Conservation (phyloP, 495 filamentous ascomycete species). For the Aspergillus kassunensis region DNA sequence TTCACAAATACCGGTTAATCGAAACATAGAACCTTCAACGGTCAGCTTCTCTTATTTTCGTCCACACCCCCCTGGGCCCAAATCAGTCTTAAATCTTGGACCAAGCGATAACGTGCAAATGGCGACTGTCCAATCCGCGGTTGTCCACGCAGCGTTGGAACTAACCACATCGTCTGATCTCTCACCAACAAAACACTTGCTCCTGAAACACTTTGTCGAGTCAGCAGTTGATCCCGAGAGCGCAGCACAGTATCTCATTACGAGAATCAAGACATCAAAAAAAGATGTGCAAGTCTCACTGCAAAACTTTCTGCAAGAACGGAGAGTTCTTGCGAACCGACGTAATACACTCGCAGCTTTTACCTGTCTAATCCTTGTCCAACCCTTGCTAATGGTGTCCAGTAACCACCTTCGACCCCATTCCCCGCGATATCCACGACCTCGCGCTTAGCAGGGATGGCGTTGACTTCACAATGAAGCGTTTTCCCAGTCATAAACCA, state of each 20-base stretch:
- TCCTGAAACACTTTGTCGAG: conserved; percentile 9
- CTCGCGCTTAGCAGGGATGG: not conserved
- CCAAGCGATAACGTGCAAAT: too few species aligned
- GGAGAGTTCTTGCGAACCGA: conserved; percentile 5
- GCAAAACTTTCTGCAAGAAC: conserved; percentile 7
- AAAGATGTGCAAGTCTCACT: conserved; percentile 1
- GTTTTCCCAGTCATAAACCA: not conserved
- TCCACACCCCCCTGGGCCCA: too few species aligned
- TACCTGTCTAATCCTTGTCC: not conserved
- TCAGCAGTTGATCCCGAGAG: conserved; percentile 9
- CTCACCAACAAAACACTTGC: too few species aligned
- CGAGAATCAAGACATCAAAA: not conserved
- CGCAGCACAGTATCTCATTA: conserved; percentile 8
- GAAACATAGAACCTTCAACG: too few species aligned
- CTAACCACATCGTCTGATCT: too few species aligned
- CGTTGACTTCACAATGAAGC: not conserved
- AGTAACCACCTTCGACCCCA: too few species aligned
- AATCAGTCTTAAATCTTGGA: too few species aligned
- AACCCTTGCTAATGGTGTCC: not conserved
- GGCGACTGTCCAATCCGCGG: too few species aligned
- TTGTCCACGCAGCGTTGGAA: too few species aligned
- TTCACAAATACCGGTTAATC: too few species aligned
- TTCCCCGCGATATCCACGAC: not conserved
- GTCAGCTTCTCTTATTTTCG: too few species aligned
- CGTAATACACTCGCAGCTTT: not conserved